These are phyloP conservation scores for Zygotorulaspora chibaensis DNA, from an alignment of 805 yeast genomes.

Conservation along the genomic window DNA sequence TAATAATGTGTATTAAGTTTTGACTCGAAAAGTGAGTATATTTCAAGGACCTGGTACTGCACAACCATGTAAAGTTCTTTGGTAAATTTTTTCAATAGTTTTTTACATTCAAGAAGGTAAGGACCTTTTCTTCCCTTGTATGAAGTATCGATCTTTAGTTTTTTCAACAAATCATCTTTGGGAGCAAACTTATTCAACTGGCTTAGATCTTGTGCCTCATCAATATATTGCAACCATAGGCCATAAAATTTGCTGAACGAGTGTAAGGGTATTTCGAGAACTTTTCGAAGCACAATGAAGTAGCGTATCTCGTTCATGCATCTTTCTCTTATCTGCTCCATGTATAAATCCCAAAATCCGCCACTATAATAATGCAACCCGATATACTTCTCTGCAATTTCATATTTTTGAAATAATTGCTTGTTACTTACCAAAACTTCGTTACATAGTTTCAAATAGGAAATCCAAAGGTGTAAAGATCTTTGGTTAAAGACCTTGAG, in stretches of 20 bases:
- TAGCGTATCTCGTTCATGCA: slow-evolving; percentile 22
- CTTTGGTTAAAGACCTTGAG: slow-evolving; percentile 25
- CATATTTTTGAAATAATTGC: slow-evolving; percentile 29
- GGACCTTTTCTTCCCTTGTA: slow-evolving; percentile 30
- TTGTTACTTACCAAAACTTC: slow-evolving; percentile 23
- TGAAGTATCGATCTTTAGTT: slow-evolving; percentile 22
- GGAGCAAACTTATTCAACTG: slow-evolving; percentile 25
- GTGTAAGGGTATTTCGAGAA: slow-evolving; percentile 32
- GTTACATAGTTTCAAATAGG: slow-evolving; percentile 31
- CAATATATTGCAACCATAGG: slow-evolving; percentile 30
- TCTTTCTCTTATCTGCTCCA: slow-evolving; percentile 26
- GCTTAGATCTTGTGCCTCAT: slow-evolving; percentile 26
- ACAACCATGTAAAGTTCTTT: slow-evolving; percentile 31
- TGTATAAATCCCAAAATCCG: slow-evolving; percentile 35
- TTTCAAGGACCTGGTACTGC: slow-evolving; percentile 30
- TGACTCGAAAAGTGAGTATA: slow-evolving; percentile 31
- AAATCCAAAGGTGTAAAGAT: slow-evolving; percentile 32
- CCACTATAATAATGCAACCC: slow-evolving; percentile 35
- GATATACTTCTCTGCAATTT: slow-evolving; percentile 30
- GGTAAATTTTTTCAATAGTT: slow-evolving; percentile 26
- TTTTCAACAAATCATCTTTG: slow-evolving; percentile 23
- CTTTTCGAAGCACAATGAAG: slow-evolving; percentile 27
- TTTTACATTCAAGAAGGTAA: slow-evolving; percentile 35
- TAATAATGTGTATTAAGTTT: slow-evolving; percentile 28
- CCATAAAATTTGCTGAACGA: slow-evolving; percentile 32